Base-by-base conservation (phyloP, 805 yeast genomes). In the Ascoidea asiatica region DNA sequence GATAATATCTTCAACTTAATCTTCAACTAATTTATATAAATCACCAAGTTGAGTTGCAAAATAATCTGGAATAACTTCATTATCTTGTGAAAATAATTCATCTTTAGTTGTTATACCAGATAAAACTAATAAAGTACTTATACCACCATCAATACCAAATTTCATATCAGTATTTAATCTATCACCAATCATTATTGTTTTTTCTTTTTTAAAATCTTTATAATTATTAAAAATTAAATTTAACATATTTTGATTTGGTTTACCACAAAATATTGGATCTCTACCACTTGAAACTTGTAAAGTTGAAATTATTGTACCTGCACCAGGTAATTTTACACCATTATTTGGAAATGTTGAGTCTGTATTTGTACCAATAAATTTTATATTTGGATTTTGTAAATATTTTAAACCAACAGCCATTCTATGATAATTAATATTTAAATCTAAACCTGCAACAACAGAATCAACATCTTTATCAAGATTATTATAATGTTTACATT, bases 341-440 rank as follows among this genome's bases (percentile, higher is more conserved):
- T 84, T 80, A 47, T 83, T 76, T 2, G 98, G 98, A 67, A 79
- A 92, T 0, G 98, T 92, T 1, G 95, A 82, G 61, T 92, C 98
- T 39, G 85, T 84, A 60, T 92, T 92, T 4, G 97, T 92, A 19
- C 97, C 97, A 50, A 92, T 69, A 61, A 87, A 92, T 29, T 79
- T 73, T 3, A 86, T 69, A 38, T 66, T 62, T 42, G 79, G 77
- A 46, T 79, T 74, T 49, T 71, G 67, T 43, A 92, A 67, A 54
- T 92, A 89, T 55, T 86, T 89, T 66, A 89, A 69, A 5, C 96
- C 83, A 29, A 77, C 66, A 1, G 95, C 83, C 43, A 88, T 64
- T 62, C 86, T 83, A 57, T 81, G 78, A 59, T 92, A 92, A 63
- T 85, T 90, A 51, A 90, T 59, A 40, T 73, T 72, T 19, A 77